Conservation (phyloP, 306 rosid genomes). For the Gynostemma pentaphyllum region DNA sequence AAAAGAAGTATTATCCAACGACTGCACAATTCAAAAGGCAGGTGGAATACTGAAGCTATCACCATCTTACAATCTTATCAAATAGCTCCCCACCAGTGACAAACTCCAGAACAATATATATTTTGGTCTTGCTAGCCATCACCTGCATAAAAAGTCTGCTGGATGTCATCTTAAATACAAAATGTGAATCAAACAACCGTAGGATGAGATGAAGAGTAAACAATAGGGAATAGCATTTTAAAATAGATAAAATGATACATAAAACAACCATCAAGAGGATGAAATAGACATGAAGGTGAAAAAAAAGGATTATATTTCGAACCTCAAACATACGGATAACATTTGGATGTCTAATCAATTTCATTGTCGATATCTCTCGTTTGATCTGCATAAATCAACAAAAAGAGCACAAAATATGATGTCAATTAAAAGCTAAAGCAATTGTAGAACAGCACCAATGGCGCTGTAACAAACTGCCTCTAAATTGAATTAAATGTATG, state of each 20-base stretch:
- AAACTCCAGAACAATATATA: constrained; percentile 82
- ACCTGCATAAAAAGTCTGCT: constrained; percentile 46
- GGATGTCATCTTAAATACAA: constrained; percentile 18
- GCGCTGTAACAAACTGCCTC: background rate
- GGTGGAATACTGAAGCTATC: constrained; percentile 6
- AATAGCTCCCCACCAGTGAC: constrained; percentile 95
- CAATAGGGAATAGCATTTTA: background rate
- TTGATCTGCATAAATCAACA: constrained; percentile 49
- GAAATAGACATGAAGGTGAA: too few species aligned
- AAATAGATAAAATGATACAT: background rate
- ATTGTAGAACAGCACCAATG: background rate
- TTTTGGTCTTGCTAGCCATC: constrained; percentile 91
- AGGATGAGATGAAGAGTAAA: background rate
- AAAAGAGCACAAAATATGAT: constrained; percentile 7
- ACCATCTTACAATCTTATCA: constrained; percentile 75
- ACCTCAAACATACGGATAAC: constrained; percentile 95
- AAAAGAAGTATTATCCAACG: background rate
- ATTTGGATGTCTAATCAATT: constrained; percentile 82
- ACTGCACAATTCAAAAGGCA: background rate
- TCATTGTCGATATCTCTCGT: constrained; percentile 95
- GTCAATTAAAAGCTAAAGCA: background rate
- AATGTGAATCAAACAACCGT: background rate
- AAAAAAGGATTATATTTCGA: constrained; percentile 12
- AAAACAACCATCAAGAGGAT: background rate
- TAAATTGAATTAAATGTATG: background rate